Percentiles rank a stretch among this genome's conserved stretches.
These are phyloP conservation scores for Didymella segeticola DNA, from an alignment of 2,329 filamentous ascomycete species.

Conservation along the genomic window DNA sequence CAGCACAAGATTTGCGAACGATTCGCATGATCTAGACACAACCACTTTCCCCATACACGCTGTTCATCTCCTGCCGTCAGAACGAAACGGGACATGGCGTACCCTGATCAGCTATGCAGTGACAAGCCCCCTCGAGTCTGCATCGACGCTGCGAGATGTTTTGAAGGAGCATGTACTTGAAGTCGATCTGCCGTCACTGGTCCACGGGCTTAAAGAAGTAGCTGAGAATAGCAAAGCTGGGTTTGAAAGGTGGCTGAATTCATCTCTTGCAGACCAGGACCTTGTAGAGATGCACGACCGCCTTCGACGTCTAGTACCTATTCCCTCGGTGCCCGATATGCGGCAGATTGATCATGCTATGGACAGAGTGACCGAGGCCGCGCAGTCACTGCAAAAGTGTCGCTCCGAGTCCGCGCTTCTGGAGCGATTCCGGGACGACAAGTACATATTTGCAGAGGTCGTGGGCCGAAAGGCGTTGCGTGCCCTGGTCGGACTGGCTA, in stretches of 20 bases:
- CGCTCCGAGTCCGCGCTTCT: background rate
- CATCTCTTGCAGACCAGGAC: background rate
- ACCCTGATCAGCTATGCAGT: background rate
- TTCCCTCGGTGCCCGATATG: background rate
- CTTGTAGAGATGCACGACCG: slow-evolving; percentile 1
- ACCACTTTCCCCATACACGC: slow-evolving; percentile 15
- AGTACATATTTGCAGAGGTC: background rate
- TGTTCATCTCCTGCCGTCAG: slow-evolving; percentile 14
- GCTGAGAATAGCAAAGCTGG: background rate
- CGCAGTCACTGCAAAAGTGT: background rate
- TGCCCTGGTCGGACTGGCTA: slow-evolving; percentile 1
- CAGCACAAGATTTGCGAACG: background rate
- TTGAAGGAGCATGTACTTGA: background rate
- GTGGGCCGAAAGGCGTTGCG: background rate
- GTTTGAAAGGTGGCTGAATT: background rate
- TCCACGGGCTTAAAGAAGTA: background rate
- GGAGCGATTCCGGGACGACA: background rate
- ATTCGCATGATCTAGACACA: slow-evolving; percentile 5
- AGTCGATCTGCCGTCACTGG: background rate
- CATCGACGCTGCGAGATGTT: background rate
- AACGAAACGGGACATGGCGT: slow-evolving; percentile 18
- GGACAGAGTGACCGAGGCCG: background rate
- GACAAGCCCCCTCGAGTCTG: background rate
- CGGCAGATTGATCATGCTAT: background rate
- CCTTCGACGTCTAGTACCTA: background rate